A percentile compares a stretch with the other conserved stretches of the same genome.
Evolutionary conservation across 1,284 basidiomycete genomes (phyloP).

Genomic region (Earliella scabrosa): DNA sequence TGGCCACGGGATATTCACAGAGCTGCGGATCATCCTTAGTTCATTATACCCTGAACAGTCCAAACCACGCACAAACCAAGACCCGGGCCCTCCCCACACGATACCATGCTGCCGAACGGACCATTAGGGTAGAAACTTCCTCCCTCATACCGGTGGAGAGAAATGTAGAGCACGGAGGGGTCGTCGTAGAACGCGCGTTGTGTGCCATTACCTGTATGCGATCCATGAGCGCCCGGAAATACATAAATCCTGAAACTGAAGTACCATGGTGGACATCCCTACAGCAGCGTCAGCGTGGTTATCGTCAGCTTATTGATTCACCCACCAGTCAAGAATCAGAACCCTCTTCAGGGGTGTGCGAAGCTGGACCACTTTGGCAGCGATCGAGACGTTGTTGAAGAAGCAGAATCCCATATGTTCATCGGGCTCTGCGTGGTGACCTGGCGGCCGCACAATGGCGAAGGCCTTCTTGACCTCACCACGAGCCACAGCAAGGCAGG

Average conservation of each 20-base stretch:
- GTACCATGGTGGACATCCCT: constrained; percentile 98
- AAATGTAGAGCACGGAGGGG: constrained; percentile 92
- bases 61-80: constrained; percentile 64
- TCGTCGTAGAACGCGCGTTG: constrained; percentile 96
- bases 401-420: constrained; percentile 99
- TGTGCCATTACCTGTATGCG: constrained; percentile 90
- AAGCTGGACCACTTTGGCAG: constrained; percentile 80
- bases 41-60: constrained; percentile 10
- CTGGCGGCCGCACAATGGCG: constrained; percentile 96
- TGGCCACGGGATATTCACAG: constrained; percentile 97
- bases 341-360: constrained; percentile 76
- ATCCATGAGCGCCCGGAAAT: neutral
- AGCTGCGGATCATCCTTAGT: constrained; percentile 51
- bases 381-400: constrained; percentile 98
- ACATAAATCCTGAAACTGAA: no score
- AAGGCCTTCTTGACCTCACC: constrained; percentile 87
- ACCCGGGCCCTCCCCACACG: constrained; percentile 84
- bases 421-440: constrained; percentile 98
- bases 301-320: constrained; percentile 20
- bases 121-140: constrained; percentile 94
- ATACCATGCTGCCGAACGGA: constrained; percentile 85
- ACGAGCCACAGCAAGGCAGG: constrained; percentile 85
- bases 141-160: constrained; percentile 93
- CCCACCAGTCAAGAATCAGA: constrained; percentile 94
- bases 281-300: constrained; percentile 10